These are phyloP conservation scores for Irpex lacteus DNA, from an alignment of 1,284 basidiomycete genomes.

Conservation along the genomic window DNA sequence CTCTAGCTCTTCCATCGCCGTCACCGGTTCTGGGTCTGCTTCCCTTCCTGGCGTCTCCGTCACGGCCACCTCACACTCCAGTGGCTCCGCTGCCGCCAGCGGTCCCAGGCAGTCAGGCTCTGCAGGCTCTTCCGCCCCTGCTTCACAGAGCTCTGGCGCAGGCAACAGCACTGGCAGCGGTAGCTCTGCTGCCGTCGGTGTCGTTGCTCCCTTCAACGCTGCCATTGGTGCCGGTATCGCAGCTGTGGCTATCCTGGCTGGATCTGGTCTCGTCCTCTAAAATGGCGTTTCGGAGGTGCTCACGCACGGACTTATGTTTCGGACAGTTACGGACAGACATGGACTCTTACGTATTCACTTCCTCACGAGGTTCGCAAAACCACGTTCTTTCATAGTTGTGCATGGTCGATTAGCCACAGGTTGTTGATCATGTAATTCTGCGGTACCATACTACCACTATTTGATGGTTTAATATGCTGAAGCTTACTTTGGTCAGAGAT, in stretches of 20 bases:
- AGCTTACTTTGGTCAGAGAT: no score
- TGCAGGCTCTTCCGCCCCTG: not conserved
- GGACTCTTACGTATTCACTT: not conserved
- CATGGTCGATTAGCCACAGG: not conserved
- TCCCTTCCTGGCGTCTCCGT: not conserved
- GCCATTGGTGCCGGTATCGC: not conserved
- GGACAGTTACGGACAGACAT: not conserved
- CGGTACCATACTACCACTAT: no score
- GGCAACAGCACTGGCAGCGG: not conserved
- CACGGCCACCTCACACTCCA: not conserved
- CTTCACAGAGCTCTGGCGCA: not conserved
- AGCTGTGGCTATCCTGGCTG: not conserved
- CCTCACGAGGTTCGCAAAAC: no score
- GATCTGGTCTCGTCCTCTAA: not conserved
- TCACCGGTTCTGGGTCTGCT: not conserved
- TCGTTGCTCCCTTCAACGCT: not conserved
- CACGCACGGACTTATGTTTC: not conserved
- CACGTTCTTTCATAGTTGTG: not conserved
- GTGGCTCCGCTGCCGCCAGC: not conserved
- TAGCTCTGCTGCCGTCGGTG: not conserved
- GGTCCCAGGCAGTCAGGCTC: not conserved
- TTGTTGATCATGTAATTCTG: no score
- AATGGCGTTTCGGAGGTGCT: not conserved
- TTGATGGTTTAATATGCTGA: no score
- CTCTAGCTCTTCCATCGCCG: not conserved